Base-by-base conservation (phyloP, 306 rosid genomes). In the Macrotyloma uniflorum region DNA sequence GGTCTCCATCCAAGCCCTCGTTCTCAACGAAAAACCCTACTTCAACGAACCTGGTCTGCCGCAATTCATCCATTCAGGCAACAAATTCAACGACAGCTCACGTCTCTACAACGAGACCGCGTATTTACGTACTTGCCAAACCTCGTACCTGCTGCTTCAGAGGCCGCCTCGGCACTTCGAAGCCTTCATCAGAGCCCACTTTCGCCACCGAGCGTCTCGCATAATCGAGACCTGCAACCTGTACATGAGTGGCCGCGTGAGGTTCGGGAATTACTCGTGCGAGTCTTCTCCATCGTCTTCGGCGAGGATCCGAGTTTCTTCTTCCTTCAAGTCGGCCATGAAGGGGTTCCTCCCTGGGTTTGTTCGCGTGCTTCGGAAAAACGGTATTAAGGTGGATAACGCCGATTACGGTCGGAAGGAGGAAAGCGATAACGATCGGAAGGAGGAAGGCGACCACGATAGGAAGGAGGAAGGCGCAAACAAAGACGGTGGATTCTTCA, bases 11-110 rank as follows among this genome's bases (percentile, higher is more conserved):
- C 97, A 92, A 50, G 91, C 59, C 0, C 85, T 92, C 36, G 89
- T 92, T 42, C 86, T 92, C 14, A 86, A 85, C 32, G 87, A 87
- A 28, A 76, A 76, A 5, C 96, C 96, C 0, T 90, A 3, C 2
- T 90, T 47, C 69, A 93, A 93, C 72, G 91, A 90, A 9, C 88
- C 95, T 5, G 77, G 51, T n/a, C n/a, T n/a, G n/a, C n/a, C n/a
- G n/a, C n/a, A n/a, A n/a, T n/a, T n/a, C n/a, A n/a, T n/a, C n/a
- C n/a, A n/a, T n/a, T n/a, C n/a, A n/a, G n/a, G n/a, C n/a, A n/a
- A n/a, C n/a, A n/a, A n/a, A n/a, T n/a, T n/a, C n/a, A n/a, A n/a
- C n/a, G n/a, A n/a, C n/a, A n/a, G n/a, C n/a, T n/a, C 91, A 11
- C 76, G 40, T 26, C 68, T 26, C 1, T 92, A 89, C 63, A 87